These are phyloP conservation scores for Funneliformis mosseae DNA, from an alignment of 192 early-diverging fungal genomes.

Conservation along the genomic window DNA sequence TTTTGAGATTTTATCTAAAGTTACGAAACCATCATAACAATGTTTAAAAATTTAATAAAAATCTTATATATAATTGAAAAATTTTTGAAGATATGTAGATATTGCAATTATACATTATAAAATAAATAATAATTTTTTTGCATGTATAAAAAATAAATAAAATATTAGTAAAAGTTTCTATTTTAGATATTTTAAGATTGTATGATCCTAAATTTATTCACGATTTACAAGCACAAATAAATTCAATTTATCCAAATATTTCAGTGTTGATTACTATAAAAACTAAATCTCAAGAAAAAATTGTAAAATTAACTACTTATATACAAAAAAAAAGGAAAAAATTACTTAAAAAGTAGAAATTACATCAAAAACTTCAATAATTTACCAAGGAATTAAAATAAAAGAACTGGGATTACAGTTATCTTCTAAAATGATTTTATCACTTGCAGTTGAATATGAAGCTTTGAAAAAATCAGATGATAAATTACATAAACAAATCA, in stretches of 20 bases:
- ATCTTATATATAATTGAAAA: no score
- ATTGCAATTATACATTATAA: background rate
- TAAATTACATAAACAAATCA: background rate
- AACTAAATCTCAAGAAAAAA: slow-evolving; percentile 5
- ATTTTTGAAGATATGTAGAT: background rate
- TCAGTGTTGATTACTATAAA: background rate
- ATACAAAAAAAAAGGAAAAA: no score
- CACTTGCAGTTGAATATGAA: slow-evolving; percentile 9
- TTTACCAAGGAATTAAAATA: background rate
- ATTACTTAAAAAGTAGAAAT: background rate
- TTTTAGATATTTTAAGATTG: background rate
- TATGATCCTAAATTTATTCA: background rate
- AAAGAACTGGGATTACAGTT: background rate
- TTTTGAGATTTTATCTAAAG: no score
- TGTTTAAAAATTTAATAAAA: no score
- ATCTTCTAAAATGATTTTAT: background rate
- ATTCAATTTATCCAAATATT: slow-evolving; percentile 7
- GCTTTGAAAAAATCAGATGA: background rate
- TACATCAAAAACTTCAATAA: background rate
- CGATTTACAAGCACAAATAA: background rate
- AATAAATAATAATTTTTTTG: slow-evolving; percentile 2
- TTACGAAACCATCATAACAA: no score
- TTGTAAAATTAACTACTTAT: no score
- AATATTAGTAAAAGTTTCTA: background rate
- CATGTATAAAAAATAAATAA: background rate